Percentiles rank a stretch among this genome's conserved stretches.
Conservation (phyloP, 768 basidiomycete species). For the Cyclocybe aegerita region DNA sequence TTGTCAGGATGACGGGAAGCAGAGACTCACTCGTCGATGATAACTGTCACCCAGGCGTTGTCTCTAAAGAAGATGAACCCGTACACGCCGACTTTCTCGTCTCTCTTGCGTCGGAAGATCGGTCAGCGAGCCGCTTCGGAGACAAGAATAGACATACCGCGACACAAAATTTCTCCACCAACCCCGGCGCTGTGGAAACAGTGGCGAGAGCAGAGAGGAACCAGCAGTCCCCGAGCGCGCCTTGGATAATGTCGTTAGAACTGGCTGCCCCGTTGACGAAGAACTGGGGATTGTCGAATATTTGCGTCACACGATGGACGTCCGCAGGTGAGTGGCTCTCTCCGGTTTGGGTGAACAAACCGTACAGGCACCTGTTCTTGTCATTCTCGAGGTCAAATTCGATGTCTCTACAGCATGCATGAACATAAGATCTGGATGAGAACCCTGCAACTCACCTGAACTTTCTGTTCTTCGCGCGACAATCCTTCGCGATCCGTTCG, state of each 20-base stretch:
- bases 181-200: constrained; percentile 42
- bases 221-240: constrained; percentile 53
- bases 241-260: constrained; percentile 51
- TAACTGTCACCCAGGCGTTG: constrained; percentile 49
- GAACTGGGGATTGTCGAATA: constrained; percentile 53
- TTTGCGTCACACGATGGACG: constrained; percentile 41
- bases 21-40: constrained; percentile 54
- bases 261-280: constrained; percentile 38
- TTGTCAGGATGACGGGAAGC: background rate
- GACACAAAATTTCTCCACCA: constrained; percentile 47
- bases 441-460: constrained; percentile 36
- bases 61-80: constrained; percentile 61
- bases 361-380: constrained; percentile 36
- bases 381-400: constrained; percentile 61
- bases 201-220: constrained; percentile 54
- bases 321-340: constrained; percentile 25
- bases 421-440: background rate
- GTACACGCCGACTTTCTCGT: constrained; percentile 54
- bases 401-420: constrained; percentile 39
- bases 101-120: constrained; percentile 28
- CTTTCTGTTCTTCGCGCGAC: constrained; percentile 44
- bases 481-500: constrained; percentile 43
- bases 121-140: background rate
- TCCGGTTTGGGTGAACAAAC: constrained; percentile 12
- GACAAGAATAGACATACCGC: constrained; percentile 20